These are phyloP conservation scores for Cryptococcus sp. DNA, from an alignment of 1,284 basidiomycete species.

Conservation along the genomic window DNA sequence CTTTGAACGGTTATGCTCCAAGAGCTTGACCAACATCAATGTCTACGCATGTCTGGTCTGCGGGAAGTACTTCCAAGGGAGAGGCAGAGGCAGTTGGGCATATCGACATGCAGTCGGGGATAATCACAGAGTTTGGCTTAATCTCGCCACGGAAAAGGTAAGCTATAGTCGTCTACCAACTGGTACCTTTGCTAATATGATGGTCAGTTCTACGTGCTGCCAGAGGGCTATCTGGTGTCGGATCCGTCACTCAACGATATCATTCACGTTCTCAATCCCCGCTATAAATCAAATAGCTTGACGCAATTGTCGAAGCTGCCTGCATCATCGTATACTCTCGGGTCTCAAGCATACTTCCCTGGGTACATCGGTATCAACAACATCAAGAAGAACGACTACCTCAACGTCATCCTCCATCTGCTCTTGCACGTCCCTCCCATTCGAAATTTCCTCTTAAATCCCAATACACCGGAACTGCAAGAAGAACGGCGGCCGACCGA, in stretches of 20 bases:
- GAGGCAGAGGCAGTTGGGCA: conserved; percentile 88
- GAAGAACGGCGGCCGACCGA: conserved; percentile 59
- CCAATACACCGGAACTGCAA: conserved; percentile 57
- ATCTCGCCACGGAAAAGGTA: conserved; percentile 88
- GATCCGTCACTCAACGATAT: conserved; percentile 96
- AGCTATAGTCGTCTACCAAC: conserved; percentile 12
- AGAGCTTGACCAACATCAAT: conserved; percentile 94
- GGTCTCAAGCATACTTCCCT: conserved; percentile 77
- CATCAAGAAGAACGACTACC: conserved; percentile 94
- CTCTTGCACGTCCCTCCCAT: conserved; percentile 88
- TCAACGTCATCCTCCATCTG: conserved; percentile 95
- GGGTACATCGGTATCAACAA: conserved; percentile 98
- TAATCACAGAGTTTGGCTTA: conserved; percentile 97
- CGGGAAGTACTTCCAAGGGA: conserved; percentile 98
- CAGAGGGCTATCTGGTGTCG: conserved; percentile 92
- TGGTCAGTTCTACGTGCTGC: conserved; percentile 88
- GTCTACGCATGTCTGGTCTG: conserved; percentile 97
- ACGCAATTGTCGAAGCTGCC: conserved; percentile 62
- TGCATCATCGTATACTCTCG: conserved; percentile 73
- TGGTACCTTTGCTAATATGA: not conserved
- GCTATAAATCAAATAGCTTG: conserved; percentile 62
- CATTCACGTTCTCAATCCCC: conserved; percentile 81
- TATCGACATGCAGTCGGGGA: conserved; percentile 97
- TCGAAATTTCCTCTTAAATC: conserved; percentile 81
- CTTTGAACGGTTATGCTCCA: conserved; percentile 98